Percentiles rank a stretch among this genome's conserved stretches.
These are phyloP conservation scores for Priceomyces melissophilus DNA, from an alignment of 805 yeast species.

Conservation along the genomic window DNA sequence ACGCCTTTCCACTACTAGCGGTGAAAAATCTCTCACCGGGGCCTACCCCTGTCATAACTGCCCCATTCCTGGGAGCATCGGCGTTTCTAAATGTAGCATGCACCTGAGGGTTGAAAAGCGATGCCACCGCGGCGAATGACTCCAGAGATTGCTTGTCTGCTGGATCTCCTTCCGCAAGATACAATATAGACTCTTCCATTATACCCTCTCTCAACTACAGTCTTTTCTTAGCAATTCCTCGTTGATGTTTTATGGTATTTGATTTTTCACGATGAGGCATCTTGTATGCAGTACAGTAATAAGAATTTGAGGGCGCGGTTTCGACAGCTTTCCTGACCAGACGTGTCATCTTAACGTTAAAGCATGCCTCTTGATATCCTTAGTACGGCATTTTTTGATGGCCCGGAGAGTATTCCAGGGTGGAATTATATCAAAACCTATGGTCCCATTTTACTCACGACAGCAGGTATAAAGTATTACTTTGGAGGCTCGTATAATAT, in stretches of 20 bases:
- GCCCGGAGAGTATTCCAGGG: constrained; percentile 73
- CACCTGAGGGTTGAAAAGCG: constrained; percentile 47
- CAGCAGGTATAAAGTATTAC: constrained; percentile 61
- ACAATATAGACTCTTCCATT: constrained; percentile 53
- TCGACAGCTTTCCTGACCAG: too few species aligned
- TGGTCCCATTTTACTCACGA: constrained; percentile 51
- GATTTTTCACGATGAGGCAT: constrained; percentile 7
- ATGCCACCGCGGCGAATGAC: constrained; percentile 38
- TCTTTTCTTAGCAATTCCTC: too few species aligned
- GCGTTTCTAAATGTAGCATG: constrained; percentile 52
- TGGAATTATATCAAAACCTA: constrained; percentile 56
- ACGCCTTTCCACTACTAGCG: constrained; percentile 68
- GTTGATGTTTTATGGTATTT: not conserved
- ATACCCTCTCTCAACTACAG: not conserved
- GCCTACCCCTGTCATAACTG: constrained; percentile 45
- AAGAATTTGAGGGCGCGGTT: not conserved
- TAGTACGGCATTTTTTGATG: constrained; percentile 65
- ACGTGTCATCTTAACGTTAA: not conserved
- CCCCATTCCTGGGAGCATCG: constrained; percentile 43
- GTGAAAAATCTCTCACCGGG: constrained; percentile 54
- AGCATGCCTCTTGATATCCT: constrained; percentile 83
- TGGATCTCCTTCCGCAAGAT: constrained; percentile 42
- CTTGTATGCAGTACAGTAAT: constrained; percentile 1
- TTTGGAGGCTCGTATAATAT: constrained; percentile 78
- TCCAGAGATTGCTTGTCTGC: constrained; percentile 44